Conservation (phyloP, 1,139 yeast species). For the Blastobotrys raffinosifermentans region DNA sequence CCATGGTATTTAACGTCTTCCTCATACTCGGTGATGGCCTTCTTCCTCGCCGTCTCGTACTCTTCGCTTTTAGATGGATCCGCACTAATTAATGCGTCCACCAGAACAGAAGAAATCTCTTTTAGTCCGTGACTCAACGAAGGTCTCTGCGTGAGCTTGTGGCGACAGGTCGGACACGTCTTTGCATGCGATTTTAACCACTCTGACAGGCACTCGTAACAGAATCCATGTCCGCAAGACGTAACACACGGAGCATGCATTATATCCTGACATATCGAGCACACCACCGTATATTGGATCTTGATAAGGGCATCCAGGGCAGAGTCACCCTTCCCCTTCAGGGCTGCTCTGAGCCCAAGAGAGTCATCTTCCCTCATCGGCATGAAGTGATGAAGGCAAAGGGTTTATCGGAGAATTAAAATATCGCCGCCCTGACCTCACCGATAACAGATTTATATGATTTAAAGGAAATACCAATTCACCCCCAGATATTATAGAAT, state of each 20-base stretch:
- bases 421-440: too few species aligned
- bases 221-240: slow-evolving; percentile 33
- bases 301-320: slow-evolving; percentile 14
- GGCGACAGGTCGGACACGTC: slow-evolving; percentile 27
- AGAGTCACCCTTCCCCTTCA: slow-evolving; percentile 12
- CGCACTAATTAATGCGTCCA: slow-evolving; percentile 11
- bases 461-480: too few species aligned
- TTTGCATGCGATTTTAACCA: slow-evolving; percentile 20
- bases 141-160: slow-evolving; percentile 17
- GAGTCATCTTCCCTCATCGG: slow-evolving; percentile 10
- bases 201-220: slow-evolving; percentile 26
- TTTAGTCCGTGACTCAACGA: slow-evolving; percentile 16
- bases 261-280: slow-evolving; percentile 33
- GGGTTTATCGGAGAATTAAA: too few species aligned
- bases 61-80: slow-evolving; percentile 9
- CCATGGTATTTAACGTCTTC: slow-evolving; percentile 18
- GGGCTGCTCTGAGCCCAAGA: slow-evolving; percentile 13
- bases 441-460: too few species aligned
- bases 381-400: too few species aligned
- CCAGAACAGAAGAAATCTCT: slow-evolving; percentile 14
- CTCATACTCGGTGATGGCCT: slow-evolving; percentile 15
- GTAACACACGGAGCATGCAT: slow-evolving; percentile 31
- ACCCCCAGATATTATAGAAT: too few species aligned
- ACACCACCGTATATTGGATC: slow-evolving; percentile 23
- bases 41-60: slow-evolving; percentile 10